Base-by-base conservation (phyloP, 495 filamentous ascomycete species). In the Penicillium silybi region DNA sequence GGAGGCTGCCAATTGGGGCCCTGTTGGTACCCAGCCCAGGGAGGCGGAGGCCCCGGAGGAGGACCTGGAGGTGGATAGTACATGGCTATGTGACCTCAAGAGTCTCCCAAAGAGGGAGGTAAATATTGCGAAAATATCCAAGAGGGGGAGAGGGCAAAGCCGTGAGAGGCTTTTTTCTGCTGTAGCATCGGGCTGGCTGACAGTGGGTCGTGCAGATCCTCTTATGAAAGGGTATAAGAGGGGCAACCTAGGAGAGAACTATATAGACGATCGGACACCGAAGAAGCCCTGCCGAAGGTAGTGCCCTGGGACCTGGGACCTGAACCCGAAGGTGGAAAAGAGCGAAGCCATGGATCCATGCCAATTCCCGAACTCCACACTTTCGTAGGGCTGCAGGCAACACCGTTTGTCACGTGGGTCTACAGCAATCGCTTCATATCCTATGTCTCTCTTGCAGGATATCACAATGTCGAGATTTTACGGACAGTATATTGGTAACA, bases 41-140 rank as follows among this genome's bases (percentile, higher is more conserved):
- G 57, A 38, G 59, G 52, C 48, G 60, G 54, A 47, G 53, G 54
- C 16, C 56, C 58, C 26, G 52, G 57, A 6, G 55, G 58, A 15
- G 59, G 61, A 42, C 56, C 57, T 25, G 56, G 53, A 43, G 64
- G 52, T 8, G 57, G 61, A 53, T 68, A 61, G 57, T 64, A 63
- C 68, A 71, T 61, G 11, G 37, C 4, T 13, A 13, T 32, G 4
- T 13, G 29, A 11, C 11, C 11, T 32, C 13, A 2, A n/a, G 22
- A 50, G 18, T 16, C 5, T n/a, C n/a, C n/a, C n/a, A 1, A 15
- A n/a, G 19, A 26, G 45, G 22, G 26, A 45, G 18, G 25, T 1
- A 16, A 25, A 45, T 40, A 18, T 23, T 49, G 45, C 20, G 23
- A 41, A 15, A 15, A 35, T 29, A 23, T 51, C 32, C 49, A 38